Percentiles rank a stretch among this genome's conserved stretches.
Conservation (phyloP, 345 rosid species). For the Pelargonium nanum region DNA sequence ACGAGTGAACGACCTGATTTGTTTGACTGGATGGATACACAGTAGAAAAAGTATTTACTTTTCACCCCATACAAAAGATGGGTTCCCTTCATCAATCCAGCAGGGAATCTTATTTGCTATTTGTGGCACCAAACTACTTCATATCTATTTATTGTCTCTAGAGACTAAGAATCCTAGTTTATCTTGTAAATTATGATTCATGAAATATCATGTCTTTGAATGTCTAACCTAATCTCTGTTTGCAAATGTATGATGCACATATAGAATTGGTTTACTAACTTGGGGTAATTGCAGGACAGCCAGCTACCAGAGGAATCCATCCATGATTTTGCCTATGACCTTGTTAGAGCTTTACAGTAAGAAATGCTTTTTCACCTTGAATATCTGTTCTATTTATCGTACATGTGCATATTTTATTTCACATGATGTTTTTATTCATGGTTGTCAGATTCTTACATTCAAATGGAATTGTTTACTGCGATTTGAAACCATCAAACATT, state of each 20-base stretch:
- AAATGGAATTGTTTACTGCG: constrained; percentile 84
- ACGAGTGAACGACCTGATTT: too few relatives aligned
- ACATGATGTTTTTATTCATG: constrained; percentile 7
- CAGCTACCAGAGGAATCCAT: constrained; percentile 87
- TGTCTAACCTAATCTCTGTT: too few relatives aligned
- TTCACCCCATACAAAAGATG: too few relatives aligned
- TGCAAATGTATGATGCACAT: background rate
- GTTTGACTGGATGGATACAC: too few relatives aligned
- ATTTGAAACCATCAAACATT: constrained; percentile 91
- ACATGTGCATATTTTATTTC: constrained; percentile 2
- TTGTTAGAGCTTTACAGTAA: constrained; percentile 81
- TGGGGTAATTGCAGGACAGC: constrained; percentile 50
- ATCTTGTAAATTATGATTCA: too few relatives aligned
- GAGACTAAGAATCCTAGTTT: too few relatives aligned
- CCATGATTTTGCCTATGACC: constrained; percentile 63
- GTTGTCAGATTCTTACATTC: constrained; percentile 67
- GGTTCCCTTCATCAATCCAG: too few relatives aligned
- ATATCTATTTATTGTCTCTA: too few relatives aligned
- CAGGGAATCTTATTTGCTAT: too few relatives aligned
- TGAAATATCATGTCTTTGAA: too few relatives aligned
- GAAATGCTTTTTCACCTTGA: constrained; percentile 15
- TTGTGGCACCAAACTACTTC: too few relatives aligned
- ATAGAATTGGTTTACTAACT: background rate
- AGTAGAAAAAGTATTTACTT: too few relatives aligned
- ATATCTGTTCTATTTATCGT: constrained; percentile 3